A percentile compares a stretch with the other conserved stretches of the same genome.
Evolutionary conservation across 148 eudicot species (phyloP).

Genomic region (Chenopodium album): DNA sequence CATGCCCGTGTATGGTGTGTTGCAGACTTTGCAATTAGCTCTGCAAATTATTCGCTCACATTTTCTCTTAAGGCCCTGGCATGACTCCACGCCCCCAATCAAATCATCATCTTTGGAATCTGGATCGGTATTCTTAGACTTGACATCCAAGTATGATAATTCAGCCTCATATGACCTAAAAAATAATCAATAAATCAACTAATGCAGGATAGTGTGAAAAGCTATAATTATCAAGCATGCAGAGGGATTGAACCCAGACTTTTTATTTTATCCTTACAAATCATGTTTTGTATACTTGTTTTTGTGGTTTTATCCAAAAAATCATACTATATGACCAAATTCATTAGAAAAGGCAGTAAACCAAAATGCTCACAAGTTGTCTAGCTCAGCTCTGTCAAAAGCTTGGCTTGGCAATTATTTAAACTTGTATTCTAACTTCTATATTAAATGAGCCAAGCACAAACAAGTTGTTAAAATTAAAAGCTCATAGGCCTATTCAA

Average conservation of each 20-base stretch:
- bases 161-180: constrained; percentile 92
- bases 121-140: constrained; percentile 36
- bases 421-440: not conserved
- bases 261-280: not conserved
- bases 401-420: not conserved
- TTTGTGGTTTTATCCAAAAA: not conserved
- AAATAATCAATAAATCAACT: not conserved
- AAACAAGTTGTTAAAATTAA: not conserved
- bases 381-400: not conserved
- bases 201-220: constrained; percentile 4
- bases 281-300: not conserved
- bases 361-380: not conserved
- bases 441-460: not conserved
- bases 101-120: constrained; percentile 34
- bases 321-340: not conserved
- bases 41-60: constrained; percentile 55
- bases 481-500: not conserved
- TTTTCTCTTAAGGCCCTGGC: constrained; percentile 36
- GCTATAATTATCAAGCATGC: not conserved
- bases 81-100: constrained; percentile 25
- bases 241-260: not conserved
- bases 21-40: constrained; percentile 64
- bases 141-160: constrained; percentile 67
- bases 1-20: constrained; percentile 24
- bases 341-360: not conserved